These are phyloP conservation scores for Sporodiniella umbellata DNA, from an alignment of 371 early-diverging fungal genomes.

Conservation along the genomic window DNA sequence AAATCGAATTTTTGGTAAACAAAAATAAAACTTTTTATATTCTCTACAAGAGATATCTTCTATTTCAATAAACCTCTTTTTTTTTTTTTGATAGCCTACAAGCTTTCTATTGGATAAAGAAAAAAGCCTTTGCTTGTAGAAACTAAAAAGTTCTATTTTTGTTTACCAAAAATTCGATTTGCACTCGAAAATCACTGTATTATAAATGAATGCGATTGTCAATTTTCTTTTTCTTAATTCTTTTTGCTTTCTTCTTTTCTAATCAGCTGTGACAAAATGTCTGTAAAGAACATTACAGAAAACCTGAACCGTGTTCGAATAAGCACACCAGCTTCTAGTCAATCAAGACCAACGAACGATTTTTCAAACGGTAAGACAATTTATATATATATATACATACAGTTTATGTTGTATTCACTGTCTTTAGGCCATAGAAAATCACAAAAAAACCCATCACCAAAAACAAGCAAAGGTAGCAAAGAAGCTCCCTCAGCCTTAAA, in stretches of 20 bases:
- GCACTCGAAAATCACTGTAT: background rate
- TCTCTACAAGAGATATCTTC: too few species aligned
- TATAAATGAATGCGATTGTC: background rate
- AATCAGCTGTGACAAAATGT: conserved; percentile 15
- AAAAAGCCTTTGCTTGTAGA: too few species aligned
- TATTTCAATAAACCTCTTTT: too few species aligned
- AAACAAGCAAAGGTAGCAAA: conserved; percentile 40
- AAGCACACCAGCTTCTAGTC: conserved; percentile 11
- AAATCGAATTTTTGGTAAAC: too few species aligned
- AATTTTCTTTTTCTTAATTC: conserved; percentile 9
- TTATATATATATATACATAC: too few species aligned
- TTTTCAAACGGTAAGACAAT: conserved; percentile 4
- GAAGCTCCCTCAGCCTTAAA: conserved; percentile 31
- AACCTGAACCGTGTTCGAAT: conserved; percentile 26
- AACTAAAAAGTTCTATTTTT: too few species aligned
- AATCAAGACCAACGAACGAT: background rate
- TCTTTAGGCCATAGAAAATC: background rate
- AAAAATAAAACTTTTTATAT: too few species aligned
- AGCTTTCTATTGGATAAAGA: too few species aligned
- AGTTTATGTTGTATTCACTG: too few species aligned
- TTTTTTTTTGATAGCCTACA: too few species aligned
- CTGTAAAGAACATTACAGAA: conserved; percentile 26
- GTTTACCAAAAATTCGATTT: too few species aligned
- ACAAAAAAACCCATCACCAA: conserved; percentile 27
- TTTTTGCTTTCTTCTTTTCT: conserved; percentile 5